Percentiles rank a stretch among this genome's conserved stretches.
phyloP scores from a whole-genome alignment of 2,329 filamentous ascomycete genomes.

The Myriosclerotinia scirpicola region DNA sequence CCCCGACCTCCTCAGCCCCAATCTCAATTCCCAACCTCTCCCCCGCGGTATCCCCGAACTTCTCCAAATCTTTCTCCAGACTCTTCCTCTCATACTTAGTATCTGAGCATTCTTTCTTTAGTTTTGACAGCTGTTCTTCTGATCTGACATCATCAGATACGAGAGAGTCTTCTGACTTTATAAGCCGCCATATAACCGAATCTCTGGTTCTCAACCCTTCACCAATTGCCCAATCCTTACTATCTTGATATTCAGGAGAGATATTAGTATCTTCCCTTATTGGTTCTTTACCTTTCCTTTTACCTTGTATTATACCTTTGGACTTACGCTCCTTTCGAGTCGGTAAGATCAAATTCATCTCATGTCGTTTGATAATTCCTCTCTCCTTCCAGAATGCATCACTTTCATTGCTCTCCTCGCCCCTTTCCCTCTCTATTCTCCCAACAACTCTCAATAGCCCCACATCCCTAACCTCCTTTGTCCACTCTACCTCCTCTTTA shows the following conservation, averaged over 20 bases:
- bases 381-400: not conserved
- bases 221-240: not conserved
- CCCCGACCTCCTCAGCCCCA: too few species aligned
- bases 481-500: not conserved
- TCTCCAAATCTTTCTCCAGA: not conserved
- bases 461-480: not conserved
- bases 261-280: not conserved
- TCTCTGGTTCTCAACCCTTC: not conserved
- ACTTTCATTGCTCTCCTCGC: not conserved
- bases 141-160: not conserved
- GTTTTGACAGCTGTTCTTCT: not conserved
- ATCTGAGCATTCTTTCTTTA: not conserved
- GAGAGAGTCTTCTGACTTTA: too few species aligned
- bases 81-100: not conserved
- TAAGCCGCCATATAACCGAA: too few species aligned
- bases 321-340: not conserved
- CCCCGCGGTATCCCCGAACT: too few species aligned
- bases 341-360: not conserved
- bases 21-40: not conserved
- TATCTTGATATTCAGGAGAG: not conserved
- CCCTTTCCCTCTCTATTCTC: not conserved
- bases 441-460: not conserved
- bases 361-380: not conserved
- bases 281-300: not conserved
- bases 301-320: too few species aligned